These are phyloP conservation scores for Rhizopus stolonifer DNA, from an alignment of 371 early-diverging fungal genomes.

Conservation along the genomic window DNA sequence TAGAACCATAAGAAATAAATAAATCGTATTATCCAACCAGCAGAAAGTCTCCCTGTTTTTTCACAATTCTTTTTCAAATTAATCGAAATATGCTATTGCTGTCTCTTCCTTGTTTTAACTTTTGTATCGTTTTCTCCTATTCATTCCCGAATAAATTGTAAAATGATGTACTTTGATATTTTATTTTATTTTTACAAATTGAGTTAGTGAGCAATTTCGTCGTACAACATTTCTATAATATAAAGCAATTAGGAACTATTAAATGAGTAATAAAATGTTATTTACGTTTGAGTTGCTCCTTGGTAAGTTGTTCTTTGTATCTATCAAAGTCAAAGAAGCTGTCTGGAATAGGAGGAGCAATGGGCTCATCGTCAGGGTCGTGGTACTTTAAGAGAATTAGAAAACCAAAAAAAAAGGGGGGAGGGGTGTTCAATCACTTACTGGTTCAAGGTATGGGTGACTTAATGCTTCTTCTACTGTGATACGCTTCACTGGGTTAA, in stretches of 20 bases:
- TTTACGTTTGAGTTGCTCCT: conserved; percentile 79
- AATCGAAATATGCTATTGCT: no score
- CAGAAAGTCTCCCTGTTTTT: no score
- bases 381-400: no score
- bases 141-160: no score
- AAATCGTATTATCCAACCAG: no score
- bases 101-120: no score
- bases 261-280: neutral
- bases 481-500: conserved; percentile 91
- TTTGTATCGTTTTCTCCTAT: no score
- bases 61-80: no score
- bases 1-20: no score
- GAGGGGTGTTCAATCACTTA: neutral
- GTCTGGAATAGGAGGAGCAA: conserved; percentile 74
- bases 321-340: conserved; percentile 88
- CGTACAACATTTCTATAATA: conserved; percentile 41
- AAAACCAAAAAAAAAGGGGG: no score
- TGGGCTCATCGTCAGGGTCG: conserved; percentile 83
- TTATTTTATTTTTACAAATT: neutral
- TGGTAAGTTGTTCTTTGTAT: conserved; percentile 82
- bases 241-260: neutral
- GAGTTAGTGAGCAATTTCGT: conserved; percentile 41
- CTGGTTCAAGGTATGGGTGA: conserved; percentile 79
- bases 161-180: neutral
- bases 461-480: conserved; percentile 91